Conservation (phyloP, 352 stramenopile species). For the Globisporangium polare region DNA sequence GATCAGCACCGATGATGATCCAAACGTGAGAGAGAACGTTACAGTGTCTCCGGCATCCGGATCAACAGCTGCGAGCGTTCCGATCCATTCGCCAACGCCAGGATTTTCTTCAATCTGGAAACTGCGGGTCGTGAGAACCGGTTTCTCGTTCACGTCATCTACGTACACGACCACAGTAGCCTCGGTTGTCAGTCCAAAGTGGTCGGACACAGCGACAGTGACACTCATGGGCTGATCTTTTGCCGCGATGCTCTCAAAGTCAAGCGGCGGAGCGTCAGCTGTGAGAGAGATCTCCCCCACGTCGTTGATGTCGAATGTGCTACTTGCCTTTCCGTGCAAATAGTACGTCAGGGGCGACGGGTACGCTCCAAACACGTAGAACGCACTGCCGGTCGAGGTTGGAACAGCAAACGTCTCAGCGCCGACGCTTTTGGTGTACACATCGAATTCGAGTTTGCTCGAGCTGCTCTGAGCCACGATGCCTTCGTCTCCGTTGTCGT, state of each 20-base stretch:
- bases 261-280: slow-evolving; percentile 14
- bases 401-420: slow-evolving; percentile 2
- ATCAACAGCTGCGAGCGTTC: slow-evolving; percentile 27
- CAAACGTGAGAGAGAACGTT: slow-evolving; percentile 6
- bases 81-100: slow-evolving; percentile 34
- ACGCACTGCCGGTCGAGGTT: not conserved
- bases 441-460: slow-evolving; percentile 22
- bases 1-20: slow-evolving; percentile 32
- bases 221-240: slow-evolving; percentile 22
- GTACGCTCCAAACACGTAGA: slow-evolving; percentile 29
- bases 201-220: slow-evolving; percentile 32
- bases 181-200: slow-evolving; percentile 31
- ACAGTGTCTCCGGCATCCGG: slow-evolving; percentile 35
- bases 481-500: not conserved
- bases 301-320: slow-evolving; percentile 20
- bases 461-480: slow-evolving; percentile 26
- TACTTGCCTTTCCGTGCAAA: slow-evolving; percentile 20
- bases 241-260: slow-evolving; percentile 33
- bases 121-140: slow-evolving; percentile 21
- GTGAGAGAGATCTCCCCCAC: slow-evolving; percentile 23
- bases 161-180: slow-evolving; percentile 31
- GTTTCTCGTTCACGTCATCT: slow-evolving; percentile 52
- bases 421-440: slow-evolving; percentile 15
- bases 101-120: slow-evolving; percentile 52
- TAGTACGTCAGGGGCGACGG: slow-evolving; percentile 20